A percentile compares a stretch with the other conserved stretches of the same genome.
Conservation (phyloP, 352 stramenopile species). For the Phytophthora fragariae region DNA sequence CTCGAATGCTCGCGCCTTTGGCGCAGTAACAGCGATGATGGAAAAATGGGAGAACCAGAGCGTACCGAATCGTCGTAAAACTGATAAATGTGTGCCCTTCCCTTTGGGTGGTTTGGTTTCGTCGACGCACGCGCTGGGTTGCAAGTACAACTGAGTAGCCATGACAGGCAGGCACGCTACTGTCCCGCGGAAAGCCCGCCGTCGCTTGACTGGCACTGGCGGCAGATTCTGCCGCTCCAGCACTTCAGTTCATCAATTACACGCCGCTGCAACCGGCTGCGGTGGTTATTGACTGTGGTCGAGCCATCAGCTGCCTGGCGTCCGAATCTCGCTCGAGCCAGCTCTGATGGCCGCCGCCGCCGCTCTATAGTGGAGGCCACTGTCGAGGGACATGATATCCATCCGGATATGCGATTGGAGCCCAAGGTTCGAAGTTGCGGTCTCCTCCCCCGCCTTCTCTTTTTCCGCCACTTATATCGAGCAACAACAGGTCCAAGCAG, state of each 20-base stretch:
- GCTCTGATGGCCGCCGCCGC: neutral
- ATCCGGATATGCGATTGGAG: neutral
- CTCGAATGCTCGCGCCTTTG: no score
- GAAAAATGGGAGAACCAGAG: no score
- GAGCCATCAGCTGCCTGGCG: neutral
- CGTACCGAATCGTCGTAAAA: neutral
- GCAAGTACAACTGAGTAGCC: neutral
- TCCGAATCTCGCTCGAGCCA: neutral
- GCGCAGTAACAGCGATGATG: no score
- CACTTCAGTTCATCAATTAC: no score
- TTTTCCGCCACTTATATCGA: neutral
- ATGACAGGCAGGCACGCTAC: neutral
- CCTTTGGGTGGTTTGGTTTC: neutral
- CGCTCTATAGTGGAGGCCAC: no score
- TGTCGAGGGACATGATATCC: no score
- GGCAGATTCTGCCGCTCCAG: neutral
- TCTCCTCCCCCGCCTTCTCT: no score
- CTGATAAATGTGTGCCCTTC: neutral
- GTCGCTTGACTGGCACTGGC: neutral
- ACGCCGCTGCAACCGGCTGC: neutral
- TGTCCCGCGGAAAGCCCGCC: neutral
- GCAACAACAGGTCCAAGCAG: no score
- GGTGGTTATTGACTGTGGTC: neutral
- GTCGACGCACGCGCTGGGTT: neutral
- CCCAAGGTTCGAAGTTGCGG: neutral